These are phyloP conservation scores for Geosmithia flava DNA, from an alignment of 2,329 filamentous ascomycete genomes.

Conservation along the genomic window DNA sequence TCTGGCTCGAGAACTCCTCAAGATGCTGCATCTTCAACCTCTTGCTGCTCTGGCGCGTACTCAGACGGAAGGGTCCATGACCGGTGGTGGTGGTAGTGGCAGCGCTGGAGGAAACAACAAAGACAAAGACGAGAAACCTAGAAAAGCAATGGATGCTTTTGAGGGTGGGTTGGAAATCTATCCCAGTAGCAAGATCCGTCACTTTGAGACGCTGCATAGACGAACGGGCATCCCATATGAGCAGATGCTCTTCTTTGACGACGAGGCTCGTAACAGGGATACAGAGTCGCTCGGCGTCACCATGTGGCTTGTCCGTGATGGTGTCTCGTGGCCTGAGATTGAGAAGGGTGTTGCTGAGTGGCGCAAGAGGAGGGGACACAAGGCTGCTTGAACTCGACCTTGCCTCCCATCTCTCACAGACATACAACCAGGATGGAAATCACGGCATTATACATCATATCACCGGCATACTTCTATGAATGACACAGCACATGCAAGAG, in stretches of 20 bases:
- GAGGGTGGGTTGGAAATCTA: conserved; percentile 53
- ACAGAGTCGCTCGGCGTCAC: conserved; percentile 69
- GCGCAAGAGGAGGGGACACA: conserved; percentile 55
- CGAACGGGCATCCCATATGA: conserved; percentile 59
- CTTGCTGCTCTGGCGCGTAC: conserved; percentile 5
- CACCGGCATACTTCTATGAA: neutral
- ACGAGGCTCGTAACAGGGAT: conserved; percentile 76
- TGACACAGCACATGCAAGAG: neutral
- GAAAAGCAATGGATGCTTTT: conserved; percentile 36
- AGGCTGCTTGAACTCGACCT: neutral
- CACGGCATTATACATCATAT: no score
- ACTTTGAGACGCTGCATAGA: conserved; percentile 65
- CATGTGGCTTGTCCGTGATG: conserved; percentile 72
- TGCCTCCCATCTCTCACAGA: neutral
- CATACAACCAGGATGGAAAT: neutral
- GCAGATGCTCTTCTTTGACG: conserved; percentile 94
- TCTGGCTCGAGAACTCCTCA: conserved; percentile 69
- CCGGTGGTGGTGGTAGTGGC: conserved; percentile 10
- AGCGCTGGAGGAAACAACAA: conserved; percentile 3
- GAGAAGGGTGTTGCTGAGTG: conserved; percentile 72
- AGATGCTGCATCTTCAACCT: conserved; percentile 50
- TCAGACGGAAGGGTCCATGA: conserved; percentile 5
- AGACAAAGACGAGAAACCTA: conserved; percentile 4
- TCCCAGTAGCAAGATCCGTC: conserved; percentile 71
- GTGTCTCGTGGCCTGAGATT: conserved; percentile 63